Base-by-base conservation (phyloP, 306 rosid genomes). In the Cucumis melo region DNA sequence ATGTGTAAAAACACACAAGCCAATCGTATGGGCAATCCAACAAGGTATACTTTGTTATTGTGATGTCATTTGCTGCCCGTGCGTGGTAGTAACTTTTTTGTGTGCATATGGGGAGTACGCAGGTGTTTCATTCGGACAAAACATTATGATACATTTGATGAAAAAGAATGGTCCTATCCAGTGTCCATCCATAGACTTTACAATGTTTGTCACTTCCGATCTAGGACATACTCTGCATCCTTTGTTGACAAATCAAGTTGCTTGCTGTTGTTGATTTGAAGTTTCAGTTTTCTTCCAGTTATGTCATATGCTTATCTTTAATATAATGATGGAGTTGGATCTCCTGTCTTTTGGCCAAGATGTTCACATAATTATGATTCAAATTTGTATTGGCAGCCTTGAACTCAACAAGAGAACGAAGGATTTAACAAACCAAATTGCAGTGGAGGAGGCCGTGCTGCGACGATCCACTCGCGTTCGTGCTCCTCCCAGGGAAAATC, bases 401-500 rank as follows among this genome's bases (percentile, higher is more conserved):
- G 91, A 86, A 67, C 82, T 90, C 54, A 87, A 89, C 78, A 90
- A 86, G 88, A 85, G 89, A 77, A 78, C 91, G 17, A 92, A 85
- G 84, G 93, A 87, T 23, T 78, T 87, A 80, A 81, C 81, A 70
- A 87, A 85, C 62, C 86, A 78, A 83, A 74, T 81, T 78, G 87
- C 83, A 53, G 5, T 76, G 79, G 98, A 90, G 57, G 96, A 92
- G 78, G 85, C 92, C 13, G 83, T 88, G 56, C 82, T 91, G 55
- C 91, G 98, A 82, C 87, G 98, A 85, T 92, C 98, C 75, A 89
- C 95, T 66, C 97, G 98, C 10, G 97, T 94, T 23, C 90, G 97
- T 78, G 96, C 97, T 74, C 92, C 97, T 56, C 97, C 96, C 1
- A 82, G 91, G 84, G 88, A 88, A 82, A 91, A 90, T 78, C 93